Percentiles rank a stretch among this genome's conserved stretches.
Conservation (phyloP, 306 rosid genomes). For the Rubus parviflorus region DNA sequence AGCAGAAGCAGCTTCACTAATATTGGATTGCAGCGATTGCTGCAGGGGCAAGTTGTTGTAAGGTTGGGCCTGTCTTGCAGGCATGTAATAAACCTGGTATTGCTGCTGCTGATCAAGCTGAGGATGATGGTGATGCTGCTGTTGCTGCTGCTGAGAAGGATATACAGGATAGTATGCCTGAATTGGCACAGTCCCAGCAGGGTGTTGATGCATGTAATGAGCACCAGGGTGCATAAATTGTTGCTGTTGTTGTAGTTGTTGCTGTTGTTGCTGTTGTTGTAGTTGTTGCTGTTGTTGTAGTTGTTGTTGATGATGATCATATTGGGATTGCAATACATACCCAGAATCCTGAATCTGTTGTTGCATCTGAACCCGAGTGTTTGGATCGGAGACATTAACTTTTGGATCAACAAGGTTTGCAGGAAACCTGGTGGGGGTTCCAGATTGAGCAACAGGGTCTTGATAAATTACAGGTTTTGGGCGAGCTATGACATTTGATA, state of each 20-base stretch:
- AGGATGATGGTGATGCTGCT: constrained; percentile 38
- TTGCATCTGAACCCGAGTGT: constrained; percentile 65
- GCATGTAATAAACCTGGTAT: constrained; percentile 71
- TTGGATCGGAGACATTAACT: constrained; percentile 56
- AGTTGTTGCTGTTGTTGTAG: constrained; percentile 15
- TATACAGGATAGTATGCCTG: constrained; percentile 79
- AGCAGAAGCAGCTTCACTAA: constrained; percentile 52
- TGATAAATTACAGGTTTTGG: constrained; percentile 67
- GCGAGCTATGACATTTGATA: constrained; percentile 64
- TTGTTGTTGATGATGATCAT: constrained; percentile 53
- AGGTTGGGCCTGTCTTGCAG: constrained; percentile 72
- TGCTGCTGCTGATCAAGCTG: constrained; percentile 71
- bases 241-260: constrained; percentile 38
- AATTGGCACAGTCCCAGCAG: constrained; percentile 49
- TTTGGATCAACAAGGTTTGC: constrained; percentile 62
- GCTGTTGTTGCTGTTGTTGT: constrained; percentile 43
- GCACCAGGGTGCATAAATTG: constrained; percentile 65
- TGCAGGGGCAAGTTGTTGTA: constrained; percentile 59
- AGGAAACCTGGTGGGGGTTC: constrained; percentile 52
- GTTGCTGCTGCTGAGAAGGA: constrained; percentile 70
- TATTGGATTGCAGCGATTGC: constrained; percentile 70
- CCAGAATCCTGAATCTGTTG: constrained; percentile 73
- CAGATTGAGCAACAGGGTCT: constrained; percentile 69
- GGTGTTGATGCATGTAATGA: constrained; percentile 72
- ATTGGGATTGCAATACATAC: constrained; percentile 71